Evolutionary conservation across 805 yeast genomes (phyloP), one percentile per base, ranked within the genome.

Genomic region (Yarrowia osloensis): DNA sequence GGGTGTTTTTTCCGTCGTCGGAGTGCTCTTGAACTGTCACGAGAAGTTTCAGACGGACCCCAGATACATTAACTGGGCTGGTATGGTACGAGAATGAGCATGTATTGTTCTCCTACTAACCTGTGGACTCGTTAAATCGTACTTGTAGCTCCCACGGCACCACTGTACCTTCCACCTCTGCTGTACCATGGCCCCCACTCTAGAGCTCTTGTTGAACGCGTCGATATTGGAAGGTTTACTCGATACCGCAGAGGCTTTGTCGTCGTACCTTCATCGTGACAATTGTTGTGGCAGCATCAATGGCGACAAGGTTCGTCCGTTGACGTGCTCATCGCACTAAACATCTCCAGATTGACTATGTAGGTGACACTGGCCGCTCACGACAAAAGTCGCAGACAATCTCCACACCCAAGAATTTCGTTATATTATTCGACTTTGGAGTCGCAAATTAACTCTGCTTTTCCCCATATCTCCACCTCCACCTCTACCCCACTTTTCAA

Each of bases 141-240:
- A n/a, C n/a, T n/a, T n/a, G n/a, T n/a, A n/a, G n/a, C n/a, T n/a
- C n/a, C n/a, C n/a, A n/a, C n/a, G n/a, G n/a, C n/a, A n/a, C n/a
- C n/a, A n/a, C n/a, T n/a, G n/a, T n/a, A n/a, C n/a, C n/a, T n/a
- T n/a, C n/a, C n/a, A n/a, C n/a, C n/a, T n/a, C n/a, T 28, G 19
- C 12, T 40, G 46, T 40, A 24, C 21, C 19, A 17, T 15, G n/a
- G 12, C 35, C 35, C 35, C 54, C 54, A 28, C 54, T 19, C 21
- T n/a, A 5, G 29, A 33, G 35, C 24, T 47, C 26, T 46, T 46
- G 52, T 35, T 46, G 28, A 26, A 28, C 52, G 17, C 33, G 50
- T 7, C 4, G 19, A 47, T 26, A 50, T 29, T 31, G 55, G 55
- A 50, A 50, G 55, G 55, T 50, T 50, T 50, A 50, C 55, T 50